A percentile compares a stretch with the other conserved stretches of the same genome.
These are phyloP conservation scores for Melanogaster broomeanus DNA, from an alignment of 768 basidiomycete genomes.

Conservation along the genomic window DNA sequence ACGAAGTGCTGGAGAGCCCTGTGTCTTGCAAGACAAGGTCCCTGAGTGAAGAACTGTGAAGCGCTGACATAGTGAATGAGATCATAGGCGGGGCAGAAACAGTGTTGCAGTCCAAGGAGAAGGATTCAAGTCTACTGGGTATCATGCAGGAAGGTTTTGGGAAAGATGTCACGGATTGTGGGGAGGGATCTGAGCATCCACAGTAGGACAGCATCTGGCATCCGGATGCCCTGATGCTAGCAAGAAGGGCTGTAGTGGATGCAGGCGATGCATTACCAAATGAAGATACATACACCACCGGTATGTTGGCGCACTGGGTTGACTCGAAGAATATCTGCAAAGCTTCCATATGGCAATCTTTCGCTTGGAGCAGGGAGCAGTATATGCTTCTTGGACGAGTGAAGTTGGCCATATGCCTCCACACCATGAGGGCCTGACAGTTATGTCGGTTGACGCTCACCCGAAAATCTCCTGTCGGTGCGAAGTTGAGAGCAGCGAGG, in stretches of 20 bases:
- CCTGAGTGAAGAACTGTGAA: neutral
- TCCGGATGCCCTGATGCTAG: too few species aligned
- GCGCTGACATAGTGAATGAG: neutral
- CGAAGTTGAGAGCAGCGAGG: neutral
- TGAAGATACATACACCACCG: neutral
- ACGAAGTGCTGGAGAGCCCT: neutral
- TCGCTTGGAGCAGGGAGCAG: neutral
- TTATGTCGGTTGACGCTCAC: neutral
- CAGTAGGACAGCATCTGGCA: too few species aligned
- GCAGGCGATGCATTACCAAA: too few species aligned
- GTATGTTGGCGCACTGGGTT: neutral
- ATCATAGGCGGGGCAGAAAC: neutral
- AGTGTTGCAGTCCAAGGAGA: neutral
- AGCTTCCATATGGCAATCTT: neutral
- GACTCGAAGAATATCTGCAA: neutral
- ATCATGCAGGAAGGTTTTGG: neutral
- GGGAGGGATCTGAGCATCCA: too few species aligned
- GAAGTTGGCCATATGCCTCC: neutral
- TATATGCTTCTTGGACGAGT: neutral
- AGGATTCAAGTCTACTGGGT: neutral
- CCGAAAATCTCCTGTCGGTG: neutral
- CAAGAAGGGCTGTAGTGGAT: too few species aligned
- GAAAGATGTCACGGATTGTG: too few species aligned
- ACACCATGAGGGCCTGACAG: neutral
- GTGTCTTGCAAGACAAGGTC: neutral